Evolutionary conservation across 2,329 filamentous ascomycete species (phyloP).

Genomic region (Sordariomycetes sp.): DNA sequence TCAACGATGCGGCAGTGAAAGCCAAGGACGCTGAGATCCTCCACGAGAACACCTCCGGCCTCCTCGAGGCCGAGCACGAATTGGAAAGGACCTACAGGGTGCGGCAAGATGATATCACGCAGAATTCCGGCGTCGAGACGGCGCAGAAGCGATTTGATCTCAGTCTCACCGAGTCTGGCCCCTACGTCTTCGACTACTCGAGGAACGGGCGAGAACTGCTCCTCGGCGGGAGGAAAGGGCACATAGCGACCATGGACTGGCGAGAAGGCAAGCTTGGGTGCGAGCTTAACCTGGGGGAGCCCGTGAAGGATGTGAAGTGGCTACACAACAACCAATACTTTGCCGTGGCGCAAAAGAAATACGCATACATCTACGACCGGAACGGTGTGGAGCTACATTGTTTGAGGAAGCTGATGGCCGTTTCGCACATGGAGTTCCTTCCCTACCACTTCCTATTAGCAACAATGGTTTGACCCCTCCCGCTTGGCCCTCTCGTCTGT

Average conservation of each 20-base stretch:
- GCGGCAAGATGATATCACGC: conserved; percentile 73
- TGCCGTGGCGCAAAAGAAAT: conserved; percentile 91
- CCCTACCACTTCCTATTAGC: conserved; percentile 93
- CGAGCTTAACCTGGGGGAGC: conserved; percentile 85
- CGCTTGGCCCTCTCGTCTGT: too few species aligned
- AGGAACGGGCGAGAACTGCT: conserved; percentile 80
- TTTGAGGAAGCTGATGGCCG: conserved; percentile 80
- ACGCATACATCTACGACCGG: conserved; percentile 92
- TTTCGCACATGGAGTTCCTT: conserved; percentile 87
- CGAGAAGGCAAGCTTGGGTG: conserved; percentile 81
- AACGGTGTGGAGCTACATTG: conserved; percentile 89
- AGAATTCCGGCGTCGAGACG: conserved; percentile 66
- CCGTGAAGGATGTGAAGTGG: conserved; percentile 80
- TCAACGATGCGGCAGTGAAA: conserved; percentile 67
- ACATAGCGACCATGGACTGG: conserved; percentile 97
- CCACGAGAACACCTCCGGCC: conserved; percentile 75
- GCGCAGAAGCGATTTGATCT: conserved; percentile 91
- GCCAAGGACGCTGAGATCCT: conserved; percentile 95
- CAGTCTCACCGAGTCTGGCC: conserved; percentile 70
- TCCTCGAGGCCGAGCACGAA: conserved; percentile 78
- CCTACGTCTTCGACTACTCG: conserved; percentile 82
- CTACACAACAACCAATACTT: conserved; percentile 92
- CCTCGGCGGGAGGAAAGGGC: conserved; percentile 81
- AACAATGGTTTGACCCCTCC: conserved; percentile 53
- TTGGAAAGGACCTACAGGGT: conserved; percentile 90